phyloP scores from a whole-genome alignment of 1,139 yeast species.

The Yamadazyma epiphylla region DNA sequence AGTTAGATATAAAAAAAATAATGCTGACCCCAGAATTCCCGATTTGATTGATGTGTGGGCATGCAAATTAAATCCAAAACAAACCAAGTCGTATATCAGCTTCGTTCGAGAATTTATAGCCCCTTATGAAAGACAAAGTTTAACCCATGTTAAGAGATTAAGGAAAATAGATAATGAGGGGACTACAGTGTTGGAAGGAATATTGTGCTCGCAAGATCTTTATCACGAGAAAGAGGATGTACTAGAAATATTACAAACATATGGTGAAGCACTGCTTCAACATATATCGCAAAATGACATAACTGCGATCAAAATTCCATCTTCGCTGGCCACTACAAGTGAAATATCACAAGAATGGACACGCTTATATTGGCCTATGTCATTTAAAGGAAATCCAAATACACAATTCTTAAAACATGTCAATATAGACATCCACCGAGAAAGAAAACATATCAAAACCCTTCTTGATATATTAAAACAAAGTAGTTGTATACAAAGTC shows the following conservation, averaged over 20 bases:
- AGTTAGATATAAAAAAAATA: conserved; percentile 27
- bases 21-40: conserved; percentile 17
- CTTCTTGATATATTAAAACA: conserved; percentile 5
- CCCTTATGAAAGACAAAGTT: conserved; percentile 22
- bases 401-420: conserved; percentile 63
- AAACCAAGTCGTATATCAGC: conserved; percentile 24
- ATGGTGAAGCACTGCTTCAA: conserved; percentile 10
- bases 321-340: conserved; percentile 47
- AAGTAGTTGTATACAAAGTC: conserved; percentile 1
- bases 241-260: conserved; percentile 3
- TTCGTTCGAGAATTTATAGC: conserved; percentile 25
- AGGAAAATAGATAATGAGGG: conserved; percentile 15
- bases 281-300: conserved; percentile 10
- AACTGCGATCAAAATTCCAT: conserved; percentile 26
- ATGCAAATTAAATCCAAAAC: conserved; percentile 28
- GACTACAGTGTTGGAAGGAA: conserved; percentile 15
- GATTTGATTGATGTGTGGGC: conserved; percentile 55
- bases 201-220: conserved; percentile 25
- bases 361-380: conserved; percentile 70
- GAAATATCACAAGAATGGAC: conserved; percentile 68
- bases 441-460: conserved; percentile 32
- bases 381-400: conserved; percentile 92
- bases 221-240: conserved; percentile 12
- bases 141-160: conserved; percentile 34
- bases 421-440: conserved; percentile 43